Base-by-base conservation (phyloP, 2,329 filamentous ascomycete genomes). In the Lomentospora prolificans region DNA sequence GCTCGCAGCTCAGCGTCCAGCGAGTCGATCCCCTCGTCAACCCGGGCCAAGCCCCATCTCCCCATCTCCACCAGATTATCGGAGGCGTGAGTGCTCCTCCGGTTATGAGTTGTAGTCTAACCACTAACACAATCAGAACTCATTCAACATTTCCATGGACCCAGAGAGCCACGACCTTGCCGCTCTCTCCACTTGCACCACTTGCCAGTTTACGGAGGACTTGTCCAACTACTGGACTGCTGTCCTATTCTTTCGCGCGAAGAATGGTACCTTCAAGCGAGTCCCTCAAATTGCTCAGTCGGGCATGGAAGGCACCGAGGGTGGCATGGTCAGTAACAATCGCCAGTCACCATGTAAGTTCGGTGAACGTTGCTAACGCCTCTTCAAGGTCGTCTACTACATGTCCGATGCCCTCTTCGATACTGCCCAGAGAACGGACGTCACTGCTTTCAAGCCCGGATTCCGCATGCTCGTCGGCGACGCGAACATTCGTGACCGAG, bases 1-100 rank as follows among this genome's bases (percentile, higher is more conserved):
- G 75, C 62, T 79, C 76, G 41, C 70, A 73, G 60, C 70, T 77
- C 59, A 78, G 77, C 52, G 66, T 80, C 54, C 60, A 64, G 57
- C 68, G 70, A n/a, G 63, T 72, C 2, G 70, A 72, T 46, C 70
- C 70, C 3, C 60, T 72, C 9, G 70, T 72, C 55, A 70, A 70
- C 41, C 70, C 70, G 3, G 80, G 80, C 2, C 58, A 61, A 36
- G 72, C 77, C 22, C 77, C 80, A 3, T 75, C 79, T 3, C 67
- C 69, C 22, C 81, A 85, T 70, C 72, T 82, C 9, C 82, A 85
- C 63, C 80, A 78, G 50, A 77, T 85, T 58, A 75, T 80, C 57
- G 81, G 83, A 61, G 74, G 73, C 3, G 69, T 55, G 52, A 52
- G 52, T 55, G 30, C 44, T 48, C 36, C 39, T 12, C 28, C 17